Evolutionary conservation across 495 filamentous ascomycete species (phyloP).

Genomic region (Tricharina praecox): DNA sequence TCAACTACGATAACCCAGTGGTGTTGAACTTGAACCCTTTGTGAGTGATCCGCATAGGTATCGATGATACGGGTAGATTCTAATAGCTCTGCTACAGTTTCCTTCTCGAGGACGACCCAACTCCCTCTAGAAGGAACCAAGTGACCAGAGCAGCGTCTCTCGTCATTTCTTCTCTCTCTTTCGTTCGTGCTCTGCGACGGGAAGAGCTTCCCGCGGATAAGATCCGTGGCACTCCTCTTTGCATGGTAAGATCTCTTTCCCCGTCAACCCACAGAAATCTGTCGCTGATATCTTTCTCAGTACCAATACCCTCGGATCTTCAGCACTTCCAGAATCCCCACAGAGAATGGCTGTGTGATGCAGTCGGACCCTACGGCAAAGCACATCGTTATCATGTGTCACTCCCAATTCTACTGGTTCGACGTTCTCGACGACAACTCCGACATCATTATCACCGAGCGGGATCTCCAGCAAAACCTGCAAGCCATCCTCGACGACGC

Average conservation of each 20-base stretch:
- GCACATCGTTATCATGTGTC: slow-evolving; percentile 86
- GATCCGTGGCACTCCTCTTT: slow-evolving; percentile 61
- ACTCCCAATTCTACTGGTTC: slow-evolving; percentile 98
- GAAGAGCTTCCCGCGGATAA: slow-evolving; percentile 89
- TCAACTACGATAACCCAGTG: slow-evolving; percentile 95
- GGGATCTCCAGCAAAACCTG: slow-evolving; percentile 79
- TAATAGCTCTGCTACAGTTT: slow-evolving; percentile 35
- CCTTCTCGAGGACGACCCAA: slow-evolving; percentile 91
- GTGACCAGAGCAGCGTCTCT: slow-evolving; percentile 88
- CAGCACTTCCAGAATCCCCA: slow-evolving; percentile 85
- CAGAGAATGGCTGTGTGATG: slow-evolving; percentile 89
- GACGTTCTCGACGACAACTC: slow-evolving; percentile 89
- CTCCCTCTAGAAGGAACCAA: slow-evolving; percentile 87
- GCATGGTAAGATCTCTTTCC: slow-evolving; percentile 43
- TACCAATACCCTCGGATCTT: slow-evolving; percentile 95
- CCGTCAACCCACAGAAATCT: not conserved
- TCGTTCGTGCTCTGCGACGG: slow-evolving; percentile 79
- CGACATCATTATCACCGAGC: slow-evolving; percentile 93
- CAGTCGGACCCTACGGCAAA: slow-evolving; percentile 76
- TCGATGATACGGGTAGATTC: not conserved
- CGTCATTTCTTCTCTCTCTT: slow-evolving; percentile 74
- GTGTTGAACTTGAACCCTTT: slow-evolving; percentile 96
- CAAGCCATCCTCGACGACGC: slow-evolving; percentile 87
- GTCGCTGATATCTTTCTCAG: slow-evolving; percentile 13
- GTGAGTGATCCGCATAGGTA: slow-evolving; percentile 5